phyloP scores from a whole-genome alignment of 1,284 basidiomycete genomes.

The Anthracocystis panici-leucophaei region DNA sequence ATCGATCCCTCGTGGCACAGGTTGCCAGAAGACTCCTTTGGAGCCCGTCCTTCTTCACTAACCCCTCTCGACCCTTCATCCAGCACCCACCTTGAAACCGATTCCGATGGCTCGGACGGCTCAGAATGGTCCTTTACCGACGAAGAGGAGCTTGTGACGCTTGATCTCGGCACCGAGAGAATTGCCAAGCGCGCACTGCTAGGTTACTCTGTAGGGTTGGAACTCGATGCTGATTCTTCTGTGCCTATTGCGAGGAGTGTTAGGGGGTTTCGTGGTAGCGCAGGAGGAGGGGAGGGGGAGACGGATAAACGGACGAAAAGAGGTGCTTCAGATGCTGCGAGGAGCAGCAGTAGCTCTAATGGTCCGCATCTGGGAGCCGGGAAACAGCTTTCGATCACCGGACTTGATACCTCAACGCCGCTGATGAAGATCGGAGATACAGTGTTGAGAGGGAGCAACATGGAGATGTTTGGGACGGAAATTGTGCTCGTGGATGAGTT shows the following conservation, averaged over 20 bases:
- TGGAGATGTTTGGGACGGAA: constrained; percentile 36
- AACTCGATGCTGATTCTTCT: constrained; percentile 7
- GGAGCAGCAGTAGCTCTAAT: background rate
- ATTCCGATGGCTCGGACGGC: constrained; percentile 1
- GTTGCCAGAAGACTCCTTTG: constrained; percentile 24
- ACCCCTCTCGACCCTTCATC: constrained; percentile 28
- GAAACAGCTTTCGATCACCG: constrained; percentile 36
- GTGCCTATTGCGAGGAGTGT: constrained; percentile 9
- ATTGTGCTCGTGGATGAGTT: constrained; percentile 35
- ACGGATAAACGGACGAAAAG: background rate
- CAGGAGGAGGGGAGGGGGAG: background rate
- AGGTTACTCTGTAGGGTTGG: constrained; percentile 20
- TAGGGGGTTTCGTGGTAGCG: constrained; percentile 4
- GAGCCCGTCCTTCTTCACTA: background rate
- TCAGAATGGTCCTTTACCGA: constrained; percentile 46
- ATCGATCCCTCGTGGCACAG: constrained; percentile 36
- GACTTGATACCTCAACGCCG: constrained; percentile 28
- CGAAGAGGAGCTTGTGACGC: constrained; percentile 31
- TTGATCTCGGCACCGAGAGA: constrained; percentile 37
- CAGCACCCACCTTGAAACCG: background rate
- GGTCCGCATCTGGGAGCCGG: constrained; percentile 23
- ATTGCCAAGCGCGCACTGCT: constrained; percentile 32
- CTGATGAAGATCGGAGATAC: constrained; percentile 46
- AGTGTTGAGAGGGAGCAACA: constrained; percentile 20
- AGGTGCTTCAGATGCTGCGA: background rate